A percentile compares a stretch with the other conserved stretches of the same genome.
Evolutionary conservation across 768 basidiomycete genomes (phyloP).

Genomic region (Floccularia luteovirens): DNA sequence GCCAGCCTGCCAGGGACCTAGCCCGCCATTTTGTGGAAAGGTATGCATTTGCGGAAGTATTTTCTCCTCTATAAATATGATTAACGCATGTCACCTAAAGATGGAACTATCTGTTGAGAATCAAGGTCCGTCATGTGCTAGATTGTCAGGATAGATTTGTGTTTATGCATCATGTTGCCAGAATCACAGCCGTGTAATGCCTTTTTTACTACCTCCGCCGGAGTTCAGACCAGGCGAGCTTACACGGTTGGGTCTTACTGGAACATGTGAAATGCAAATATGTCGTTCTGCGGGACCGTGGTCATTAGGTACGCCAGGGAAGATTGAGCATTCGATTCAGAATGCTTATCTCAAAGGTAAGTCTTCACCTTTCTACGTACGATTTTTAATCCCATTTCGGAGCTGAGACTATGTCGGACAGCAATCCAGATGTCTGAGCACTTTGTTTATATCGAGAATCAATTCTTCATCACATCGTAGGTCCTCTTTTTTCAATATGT

Average conservation of each 20-base stretch:
- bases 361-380: constrained; percentile 7
- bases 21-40: constrained; percentile 93
- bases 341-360: constrained; percentile 88
- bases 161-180: constrained; percentile 17
- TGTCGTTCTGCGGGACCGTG: constrained; percentile 93
- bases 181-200: constrained; percentile 92
- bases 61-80: neutral
- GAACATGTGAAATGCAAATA: constrained; percentile 96
- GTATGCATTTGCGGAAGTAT: constrained; percentile 24
- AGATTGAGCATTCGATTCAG: constrained; percentile 87
- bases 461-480: constrained; percentile 87
- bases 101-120: constrained; percentile 91
- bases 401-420: constrained; percentile 18
- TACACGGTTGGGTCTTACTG: constrained; percentile 72
- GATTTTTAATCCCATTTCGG: neutral
- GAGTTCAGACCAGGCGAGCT: constrained; percentile 86
- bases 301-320: constrained; percentile 87
- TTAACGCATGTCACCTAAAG: constrained; percentile 25
- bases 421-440: constrained; percentile 93
- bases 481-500: constrained; percentile 13
- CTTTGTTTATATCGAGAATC: constrained; percentile 97
- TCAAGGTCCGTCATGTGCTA: constrained; percentile 57
- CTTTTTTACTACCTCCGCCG: constrained; percentile 87
- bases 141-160: constrained; percentile 1
- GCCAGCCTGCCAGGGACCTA: constrained; percentile 91